phyloP scores from a whole-genome alignment of 805 yeast species.

The Candida broadrunensis region DNA sequence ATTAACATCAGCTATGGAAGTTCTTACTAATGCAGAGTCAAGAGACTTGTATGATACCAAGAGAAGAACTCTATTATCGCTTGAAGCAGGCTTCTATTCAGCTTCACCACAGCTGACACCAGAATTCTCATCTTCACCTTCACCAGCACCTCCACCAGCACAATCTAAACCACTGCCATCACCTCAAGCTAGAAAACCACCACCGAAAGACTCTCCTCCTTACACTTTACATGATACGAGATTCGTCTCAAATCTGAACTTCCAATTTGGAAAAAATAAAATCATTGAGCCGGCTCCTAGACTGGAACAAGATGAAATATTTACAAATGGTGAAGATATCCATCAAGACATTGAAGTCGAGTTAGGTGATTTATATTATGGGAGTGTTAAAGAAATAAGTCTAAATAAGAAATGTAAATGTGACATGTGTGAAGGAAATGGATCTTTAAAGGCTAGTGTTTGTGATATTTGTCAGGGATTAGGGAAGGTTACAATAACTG shows the following conservation, averaged over 20 bases:
- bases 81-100: constrained; percentile 32
- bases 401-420: constrained; percentile 52
- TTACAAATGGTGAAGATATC: constrained; percentile 50
- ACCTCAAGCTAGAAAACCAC: too few species aligned
- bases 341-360: constrained; percentile 52
- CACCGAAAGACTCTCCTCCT: too few species aligned
- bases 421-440: constrained; percentile 48
- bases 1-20: constrained; percentile 65
- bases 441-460: constrained; percentile 39
- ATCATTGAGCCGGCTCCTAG: too few species aligned
- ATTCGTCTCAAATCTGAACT: constrained; percentile 1
- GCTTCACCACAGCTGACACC: constrained; percentile 4
- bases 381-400: constrained; percentile 54
- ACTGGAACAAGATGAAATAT: too few species aligned
- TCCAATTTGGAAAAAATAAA: constrained; percentile 7
- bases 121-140: not conserved
- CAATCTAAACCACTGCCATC: too few species aligned
- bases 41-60: constrained; percentile 51
- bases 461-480: constrained; percentile 43
- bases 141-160: constrained; percentile 1
- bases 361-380: constrained; percentile 55
- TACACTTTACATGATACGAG: too few species aligned
- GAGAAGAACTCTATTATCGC: constrained; percentile 49
- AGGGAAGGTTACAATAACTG: constrained; percentile 44
- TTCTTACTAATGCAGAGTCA: constrained; percentile 45